Evolutionary conservation across 1,284 basidiomycete genomes (phyloP), one percentile per base, ranked within the genome.

Genomic region (Rhodotorula sp.): DNA sequence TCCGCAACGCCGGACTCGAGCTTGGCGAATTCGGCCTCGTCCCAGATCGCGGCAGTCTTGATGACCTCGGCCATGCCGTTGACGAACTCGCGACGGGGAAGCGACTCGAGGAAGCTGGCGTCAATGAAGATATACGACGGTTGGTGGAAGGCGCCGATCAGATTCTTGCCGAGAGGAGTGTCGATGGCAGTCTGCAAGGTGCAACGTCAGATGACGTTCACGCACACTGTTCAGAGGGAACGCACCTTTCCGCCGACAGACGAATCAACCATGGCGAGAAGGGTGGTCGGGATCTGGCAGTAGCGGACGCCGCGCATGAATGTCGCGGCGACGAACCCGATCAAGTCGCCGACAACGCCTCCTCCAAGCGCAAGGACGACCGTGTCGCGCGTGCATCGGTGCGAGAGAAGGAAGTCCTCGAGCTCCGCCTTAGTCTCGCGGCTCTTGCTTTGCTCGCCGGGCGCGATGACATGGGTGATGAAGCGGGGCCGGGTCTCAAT

Each of bases 31-130:
- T 94, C 90, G 71, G 83, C 81, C 75, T 92, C 91, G 80, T 92
- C 87, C 93, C 94, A 95, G 77, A 97, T 97, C 15, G 93, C 94
- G 6, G 94, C 94, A 34, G 94, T 97, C 86, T 98, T 99, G 81
- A 99, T 88, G 7, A 98, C 91, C 81, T 99, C 95, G 2, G 96
- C 94, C 92, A 99, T 97, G 57, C 95, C 95, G 79, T 99, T 99
- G 54, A 92, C 91, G 76, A 98, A 94, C 80, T 99, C 96, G 70
- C 96, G 85, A 54, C 88, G 82, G 0, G 94, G 94, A 8, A 99
- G 88, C 2, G 93, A 95, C 76, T 93, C 91, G 70, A 99, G 86
- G 84, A 96, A 96, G 1, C 94, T 89, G 24, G 92, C 89, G 80
- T 99, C 96, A 76, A 98, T 96, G 81, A 99, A 99, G 79, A 98